phyloP scores from a whole-genome alignment of 768 basidiomycete genomes.

The Xerocomus potaroensis region DNA sequence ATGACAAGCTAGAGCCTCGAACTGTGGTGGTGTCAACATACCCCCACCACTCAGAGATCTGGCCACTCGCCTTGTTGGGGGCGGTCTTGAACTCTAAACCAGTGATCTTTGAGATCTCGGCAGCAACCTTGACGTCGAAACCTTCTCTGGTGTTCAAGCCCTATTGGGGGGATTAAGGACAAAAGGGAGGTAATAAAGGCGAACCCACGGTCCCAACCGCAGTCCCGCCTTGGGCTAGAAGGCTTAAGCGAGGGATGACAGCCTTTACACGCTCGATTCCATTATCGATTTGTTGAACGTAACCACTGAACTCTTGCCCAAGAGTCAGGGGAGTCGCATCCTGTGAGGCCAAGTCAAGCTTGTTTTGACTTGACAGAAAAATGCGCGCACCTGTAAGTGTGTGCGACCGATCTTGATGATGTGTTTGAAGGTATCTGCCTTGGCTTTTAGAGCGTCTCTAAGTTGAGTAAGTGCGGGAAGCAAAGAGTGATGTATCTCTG shows the following conservation, averaged over 20 bases:
- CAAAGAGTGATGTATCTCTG: constrained; percentile 73
- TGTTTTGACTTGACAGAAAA: not conserved
- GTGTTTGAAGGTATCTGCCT: constrained; percentile 76
- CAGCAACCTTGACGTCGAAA: constrained; percentile 92
- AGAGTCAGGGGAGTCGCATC: constrained; percentile 97
- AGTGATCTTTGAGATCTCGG: constrained; percentile 86
- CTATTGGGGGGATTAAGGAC: constrained; percentile 37
- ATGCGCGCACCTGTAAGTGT: constrained; percentile 67
- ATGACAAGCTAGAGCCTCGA: constrained; percentile 96
- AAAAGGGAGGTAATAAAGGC: not conserved
- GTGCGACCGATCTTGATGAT: constrained; percentile 99
- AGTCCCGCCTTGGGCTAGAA: constrained; percentile 96
- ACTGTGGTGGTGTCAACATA: constrained; percentile 44
- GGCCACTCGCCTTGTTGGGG: constrained; percentile 79
- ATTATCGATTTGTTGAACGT: constrained; percentile 91
- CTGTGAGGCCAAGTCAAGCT: constrained; percentile 34
- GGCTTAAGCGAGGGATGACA: constrained; percentile 78
- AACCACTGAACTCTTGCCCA: constrained; percentile 98
- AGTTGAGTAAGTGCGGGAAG: constrained; percentile 85
- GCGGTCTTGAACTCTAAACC: constrained; percentile 92
- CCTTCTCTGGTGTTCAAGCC: constrained; percentile 96
- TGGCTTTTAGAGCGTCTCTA: constrained; percentile 77
- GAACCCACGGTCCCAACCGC: constrained; percentile 90
- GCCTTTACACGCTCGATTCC: constrained; percentile 81
- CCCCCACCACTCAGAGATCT: not conserved